Conservation (phyloP, 2,329 filamentous ascomycete species). For the Hypoxylon sp. region DNA sequence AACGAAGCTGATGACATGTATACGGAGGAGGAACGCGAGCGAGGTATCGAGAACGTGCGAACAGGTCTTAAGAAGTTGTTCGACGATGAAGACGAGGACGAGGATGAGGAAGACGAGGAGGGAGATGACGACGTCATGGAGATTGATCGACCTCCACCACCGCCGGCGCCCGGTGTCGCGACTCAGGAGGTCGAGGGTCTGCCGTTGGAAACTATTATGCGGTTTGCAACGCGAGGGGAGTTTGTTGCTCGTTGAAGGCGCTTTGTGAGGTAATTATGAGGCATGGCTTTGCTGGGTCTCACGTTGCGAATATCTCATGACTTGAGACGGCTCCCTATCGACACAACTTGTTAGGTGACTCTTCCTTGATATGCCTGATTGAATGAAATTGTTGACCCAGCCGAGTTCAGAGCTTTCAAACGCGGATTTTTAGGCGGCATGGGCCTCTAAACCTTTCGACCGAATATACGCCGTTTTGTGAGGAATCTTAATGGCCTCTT, state of each 20-base stretch:
- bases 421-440: background rate
- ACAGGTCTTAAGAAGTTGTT: slow-evolving; percentile 76
- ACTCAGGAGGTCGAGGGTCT: slow-evolving; percentile 50
- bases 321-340: background rate
- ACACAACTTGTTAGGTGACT: background rate
- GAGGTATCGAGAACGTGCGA: slow-evolving; percentile 77
- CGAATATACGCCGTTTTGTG: background rate
- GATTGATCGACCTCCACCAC: slow-evolving; percentile 52
- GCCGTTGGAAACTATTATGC: slow-evolving; percentile 49
- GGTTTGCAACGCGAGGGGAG: slow-evolving; percentile 46
- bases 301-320: background rate
- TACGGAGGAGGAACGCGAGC: slow-evolving; percentile 77
- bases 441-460: background rate
- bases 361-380: background rate
- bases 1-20: slow-evolving; percentile 74
- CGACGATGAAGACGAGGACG: slow-evolving; percentile 67
- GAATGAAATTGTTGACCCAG: background rate
- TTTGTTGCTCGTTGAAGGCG: slow-evolving; percentile 33
- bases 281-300: background rate
- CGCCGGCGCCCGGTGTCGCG: slow-evolving; percentile 49
- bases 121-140: slow-evolving; percentile 54
- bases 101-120: slow-evolving; percentile 66
- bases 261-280: slow-evolving; percentile 3
- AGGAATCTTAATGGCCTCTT: background rate
- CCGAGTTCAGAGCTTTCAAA: background rate